A percentile compares a stretch with the other conserved stretches of the same genome.
Conservation (phyloP, 768 basidiomycete species). For the Tulasnella sp. region DNA sequence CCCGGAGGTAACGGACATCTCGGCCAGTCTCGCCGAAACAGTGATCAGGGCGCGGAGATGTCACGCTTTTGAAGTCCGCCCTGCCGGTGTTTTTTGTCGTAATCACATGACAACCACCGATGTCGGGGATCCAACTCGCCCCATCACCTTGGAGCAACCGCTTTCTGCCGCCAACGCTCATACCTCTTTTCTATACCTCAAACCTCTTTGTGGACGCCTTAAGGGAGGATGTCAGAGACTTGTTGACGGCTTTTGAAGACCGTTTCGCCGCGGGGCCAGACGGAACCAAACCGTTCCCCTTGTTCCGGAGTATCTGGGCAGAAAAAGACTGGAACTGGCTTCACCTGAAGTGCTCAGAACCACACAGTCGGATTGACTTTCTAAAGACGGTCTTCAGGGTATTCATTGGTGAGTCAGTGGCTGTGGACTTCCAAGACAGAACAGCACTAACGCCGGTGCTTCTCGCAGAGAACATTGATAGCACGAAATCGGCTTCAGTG, state of each 20-base stretch:
- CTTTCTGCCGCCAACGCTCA: background rate
- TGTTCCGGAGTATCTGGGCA: conserved; percentile 62
- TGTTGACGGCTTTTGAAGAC: conserved; percentile 44
- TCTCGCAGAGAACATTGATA: conserved; percentile 1
- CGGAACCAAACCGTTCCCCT: conserved; percentile 39
- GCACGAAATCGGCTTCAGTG: background rate
- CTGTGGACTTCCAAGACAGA: background rate
- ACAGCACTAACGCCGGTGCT: background rate
- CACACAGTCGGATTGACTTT: conserved; percentile 50
- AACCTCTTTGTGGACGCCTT: conserved; percentile 55
- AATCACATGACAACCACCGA: background rate
- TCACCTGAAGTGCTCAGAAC: conserved; percentile 62
- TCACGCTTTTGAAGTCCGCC: no score
- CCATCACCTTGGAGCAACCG: background rate
- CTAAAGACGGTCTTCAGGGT: conserved; percentile 46
- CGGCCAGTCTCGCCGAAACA: no score
- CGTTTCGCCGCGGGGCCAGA: conserved; percentile 28
- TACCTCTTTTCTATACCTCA: conserved; percentile 51
- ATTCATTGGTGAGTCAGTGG: conserved; percentile 44
- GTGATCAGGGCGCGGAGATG: no score
- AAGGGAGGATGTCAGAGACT: conserved; percentile 46
- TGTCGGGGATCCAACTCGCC: conserved; percentile 3
- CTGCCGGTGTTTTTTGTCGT: background rate
- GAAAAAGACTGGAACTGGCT: conserved; percentile 60
- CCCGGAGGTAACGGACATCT: no score